phyloP scores from a whole-genome alignment of 345 rosid genomes.

The Firmiana major region DNA sequence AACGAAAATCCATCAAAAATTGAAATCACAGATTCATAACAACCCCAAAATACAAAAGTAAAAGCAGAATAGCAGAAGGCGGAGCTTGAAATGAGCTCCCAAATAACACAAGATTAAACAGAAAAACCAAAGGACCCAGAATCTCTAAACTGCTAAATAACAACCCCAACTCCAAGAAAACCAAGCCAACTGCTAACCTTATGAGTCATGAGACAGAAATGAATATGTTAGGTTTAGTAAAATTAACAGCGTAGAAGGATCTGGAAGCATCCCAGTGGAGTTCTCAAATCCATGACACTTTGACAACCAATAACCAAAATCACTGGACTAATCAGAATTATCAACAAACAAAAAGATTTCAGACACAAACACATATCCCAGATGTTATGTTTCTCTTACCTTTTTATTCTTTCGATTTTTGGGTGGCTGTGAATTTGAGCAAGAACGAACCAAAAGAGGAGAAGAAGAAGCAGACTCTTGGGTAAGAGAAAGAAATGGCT shows the following conservation, averaged over 20 bases:
- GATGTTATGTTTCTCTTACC: not conserved
- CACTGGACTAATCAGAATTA: not conserved
- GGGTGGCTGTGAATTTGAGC: not conserved
- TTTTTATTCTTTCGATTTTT: not conserved
- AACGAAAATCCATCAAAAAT: not conserved
- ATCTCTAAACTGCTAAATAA: not conserved
- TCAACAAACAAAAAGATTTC: not conserved
- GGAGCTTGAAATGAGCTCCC: not conserved
- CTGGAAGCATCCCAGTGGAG: slow-evolving; percentile 9
- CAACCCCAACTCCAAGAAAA: not conserved
- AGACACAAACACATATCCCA: not conserved
- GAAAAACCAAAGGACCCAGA: not conserved
- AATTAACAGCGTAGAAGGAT: slow-evolving; percentile 17
- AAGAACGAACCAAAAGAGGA: not conserved
- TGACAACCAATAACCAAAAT: not conserved
- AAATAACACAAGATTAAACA: not conserved
- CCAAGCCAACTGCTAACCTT: not conserved
- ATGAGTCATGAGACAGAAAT: not conserved
- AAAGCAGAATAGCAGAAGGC: not conserved
- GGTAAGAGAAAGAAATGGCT: not conserved
- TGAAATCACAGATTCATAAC: not conserved
- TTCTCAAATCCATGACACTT: not conserved
- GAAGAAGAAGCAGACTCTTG: not conserved
- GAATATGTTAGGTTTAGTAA: not conserved
- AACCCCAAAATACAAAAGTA: not conserved